Conservation (phyloP, 2,329 filamentous ascomycete species). For the Neonectria ditissima region DNA sequence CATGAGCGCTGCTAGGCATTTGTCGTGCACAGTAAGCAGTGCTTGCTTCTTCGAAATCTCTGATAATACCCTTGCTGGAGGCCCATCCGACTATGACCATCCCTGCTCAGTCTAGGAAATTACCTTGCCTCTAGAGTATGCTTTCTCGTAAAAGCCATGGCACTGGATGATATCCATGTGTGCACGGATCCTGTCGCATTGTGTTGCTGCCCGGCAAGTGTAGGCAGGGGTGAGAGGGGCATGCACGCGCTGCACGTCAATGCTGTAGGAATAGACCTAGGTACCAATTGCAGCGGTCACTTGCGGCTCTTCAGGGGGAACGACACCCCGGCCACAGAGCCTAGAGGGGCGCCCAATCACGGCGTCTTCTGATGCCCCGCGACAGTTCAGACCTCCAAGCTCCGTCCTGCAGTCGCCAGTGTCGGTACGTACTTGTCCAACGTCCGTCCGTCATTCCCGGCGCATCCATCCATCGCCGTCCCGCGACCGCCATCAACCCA, state of each 20-base stretch:
- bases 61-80: not conserved
- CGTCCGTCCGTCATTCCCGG: constrained; percentile 24
- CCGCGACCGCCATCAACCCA: constrained; percentile 10
- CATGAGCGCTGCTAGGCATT: not conserved
- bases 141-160: not conserved
- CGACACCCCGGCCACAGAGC: not conserved
- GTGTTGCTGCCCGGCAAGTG: too few relatives aligned
- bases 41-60: not conserved
- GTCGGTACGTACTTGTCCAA: constrained; percentile 7
- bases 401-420: not conserved
- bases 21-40: too few relatives aligned
- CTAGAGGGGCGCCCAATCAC: constrained; percentile 18
- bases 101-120: not conserved
- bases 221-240: not conserved
- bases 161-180: not conserved
- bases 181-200: too few relatives aligned
- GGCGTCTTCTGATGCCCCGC: constrained; percentile 27
- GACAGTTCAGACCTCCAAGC: not conserved
- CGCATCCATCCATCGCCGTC: constrained; percentile 9
- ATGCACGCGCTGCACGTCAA: too few relatives aligned
- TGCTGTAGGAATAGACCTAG: too few relatives aligned
- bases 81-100: not conserved
- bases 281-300: not conserved
- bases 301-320: constrained; percentile 15
- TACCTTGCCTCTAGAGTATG: too few relatives aligned